Percentiles rank a stretch among this genome's conserved stretches.
Conservation (phyloP, 106 monocot genomes). For the Dendrobium officinale region DNA sequence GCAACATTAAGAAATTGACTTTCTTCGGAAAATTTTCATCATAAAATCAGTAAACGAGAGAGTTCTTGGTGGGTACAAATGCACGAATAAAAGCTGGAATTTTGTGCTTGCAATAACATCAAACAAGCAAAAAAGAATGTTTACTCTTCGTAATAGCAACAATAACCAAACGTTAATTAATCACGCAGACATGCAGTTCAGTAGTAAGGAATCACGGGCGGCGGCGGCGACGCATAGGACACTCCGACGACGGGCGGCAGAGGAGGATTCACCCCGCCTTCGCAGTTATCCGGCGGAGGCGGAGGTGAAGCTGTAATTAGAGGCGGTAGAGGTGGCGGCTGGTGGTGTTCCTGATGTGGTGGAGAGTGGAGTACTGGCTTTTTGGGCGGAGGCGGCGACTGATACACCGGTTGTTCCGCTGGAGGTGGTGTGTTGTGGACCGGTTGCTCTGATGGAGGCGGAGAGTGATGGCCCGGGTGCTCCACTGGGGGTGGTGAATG, state of each 20-base stretch:
- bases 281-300: background rate
- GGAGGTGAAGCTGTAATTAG: background rate
- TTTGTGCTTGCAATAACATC: background rate
- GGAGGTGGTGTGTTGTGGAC: background rate
- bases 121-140: background rate
- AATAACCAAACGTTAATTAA: background rate
- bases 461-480: background rate
- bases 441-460: background rate
- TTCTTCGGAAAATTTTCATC: background rate
- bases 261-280: background rate
- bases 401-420: background rate
- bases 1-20: background rate
- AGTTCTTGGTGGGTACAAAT: background rate
- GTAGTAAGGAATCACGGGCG: slow-evolving; percentile 10
- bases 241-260: slow-evolving; percentile 13
- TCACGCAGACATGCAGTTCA: background rate
- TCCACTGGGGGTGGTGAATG: background rate
- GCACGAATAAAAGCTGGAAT: background rate
- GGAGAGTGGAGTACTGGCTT: too few species aligned
- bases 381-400: background rate
- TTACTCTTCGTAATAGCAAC: background rate
- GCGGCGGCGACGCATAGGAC: slow-evolving; percentile 16
- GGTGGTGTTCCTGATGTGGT: background rate
- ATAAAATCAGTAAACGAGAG: background rate
- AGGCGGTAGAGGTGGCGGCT: background rate